Base-by-base conservation (phyloP, 2,329 filamentous ascomycete species). In the Venturia carpophila region DNA sequence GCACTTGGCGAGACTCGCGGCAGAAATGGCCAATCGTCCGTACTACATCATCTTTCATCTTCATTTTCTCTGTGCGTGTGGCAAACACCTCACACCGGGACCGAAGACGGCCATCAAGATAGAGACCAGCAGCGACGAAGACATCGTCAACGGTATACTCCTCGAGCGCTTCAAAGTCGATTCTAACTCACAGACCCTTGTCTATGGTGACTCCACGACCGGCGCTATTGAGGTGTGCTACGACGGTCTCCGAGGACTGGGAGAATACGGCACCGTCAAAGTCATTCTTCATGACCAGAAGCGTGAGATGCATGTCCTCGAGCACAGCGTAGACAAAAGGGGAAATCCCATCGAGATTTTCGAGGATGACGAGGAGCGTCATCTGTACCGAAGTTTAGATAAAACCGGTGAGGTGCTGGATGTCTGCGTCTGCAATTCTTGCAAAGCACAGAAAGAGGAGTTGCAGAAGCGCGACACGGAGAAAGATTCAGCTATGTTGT, bases 41-140 rank as follows among this genome's bases (percentile, higher is more conserved):
- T 58, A 58, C 52, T 37, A 37, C 30, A 21, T 21, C 21, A 19
- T 37, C 30, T 58, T 58, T n/a, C 52, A 58, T 58, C 52, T 58
- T 10, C 52, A 58, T 27, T 58, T 58, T 27, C 27, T 58, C 30
- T 58, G 52, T 37, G 52, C 52, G 19, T 58, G 52, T 21, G 52
- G 52, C 10, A 34, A 58, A 37, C 52, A 58, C 52, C 52, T 58
- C 30, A 58, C 52, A 37, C 52, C 52, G 9, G 52, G 52, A 34
- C 52, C 52, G 15, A 58, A 58, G 30, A 58, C 52, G 5, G 34
- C 52, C 15, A 27, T 58, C 52, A 34, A 58, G 30, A 37, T 58
- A 1, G 27, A 34, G 19, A n/a, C 13, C 30, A 24, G 21, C 15
- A 19, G 15, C 5, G 30, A 34, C 11, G 27, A 21, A 19, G 52